Conservation (phyloP, 208 protist species). For the Phytomonas sp. region DNA sequence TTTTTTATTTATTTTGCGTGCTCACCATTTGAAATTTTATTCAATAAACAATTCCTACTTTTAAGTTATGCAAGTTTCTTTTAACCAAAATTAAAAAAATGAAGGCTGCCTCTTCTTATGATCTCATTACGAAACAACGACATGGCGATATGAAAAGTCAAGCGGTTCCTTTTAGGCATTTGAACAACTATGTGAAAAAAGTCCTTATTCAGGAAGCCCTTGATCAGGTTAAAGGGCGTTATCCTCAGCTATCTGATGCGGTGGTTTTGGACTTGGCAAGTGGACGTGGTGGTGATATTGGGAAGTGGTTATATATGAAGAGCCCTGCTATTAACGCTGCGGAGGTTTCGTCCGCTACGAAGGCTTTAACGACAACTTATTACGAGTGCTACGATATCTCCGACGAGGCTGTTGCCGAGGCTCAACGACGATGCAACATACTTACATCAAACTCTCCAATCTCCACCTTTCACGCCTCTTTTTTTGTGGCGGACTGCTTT, state of each 20-base stretch:
- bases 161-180: conserved; percentile 72
- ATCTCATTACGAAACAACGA: conserved; percentile 41
- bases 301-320: conserved; percentile 81
- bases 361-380: conserved; percentile 9
- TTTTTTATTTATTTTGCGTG: conserved; percentile 6
- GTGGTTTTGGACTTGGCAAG: conserved; percentile 71
- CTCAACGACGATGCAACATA: conserved; percentile 30
- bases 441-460: neutral
- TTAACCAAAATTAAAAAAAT: conserved; percentile 10
- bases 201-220: conserved; percentile 67
- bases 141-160: conserved; percentile 53
- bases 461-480: conserved; percentile 24
- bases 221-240: conserved; percentile 22
- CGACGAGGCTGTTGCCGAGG: conserved; percentile 57
- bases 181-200: conserved; percentile 86
- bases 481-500: conserved; percentile 79
- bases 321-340: conserved; percentile 26
- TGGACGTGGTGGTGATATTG: conserved; percentile 77
- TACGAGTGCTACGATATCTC: conserved; percentile 80
- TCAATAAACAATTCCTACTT: neutral
- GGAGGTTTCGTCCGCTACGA: neutral
- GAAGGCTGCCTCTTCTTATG: conserved; percentile 49
- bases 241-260: conserved; percentile 2
- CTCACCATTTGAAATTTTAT: neutral
- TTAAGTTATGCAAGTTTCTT: conserved; percentile 11